Base-by-base conservation (phyloP, 352 stramenopile genomes). In the Phytophthora kernoviae region DNA sequence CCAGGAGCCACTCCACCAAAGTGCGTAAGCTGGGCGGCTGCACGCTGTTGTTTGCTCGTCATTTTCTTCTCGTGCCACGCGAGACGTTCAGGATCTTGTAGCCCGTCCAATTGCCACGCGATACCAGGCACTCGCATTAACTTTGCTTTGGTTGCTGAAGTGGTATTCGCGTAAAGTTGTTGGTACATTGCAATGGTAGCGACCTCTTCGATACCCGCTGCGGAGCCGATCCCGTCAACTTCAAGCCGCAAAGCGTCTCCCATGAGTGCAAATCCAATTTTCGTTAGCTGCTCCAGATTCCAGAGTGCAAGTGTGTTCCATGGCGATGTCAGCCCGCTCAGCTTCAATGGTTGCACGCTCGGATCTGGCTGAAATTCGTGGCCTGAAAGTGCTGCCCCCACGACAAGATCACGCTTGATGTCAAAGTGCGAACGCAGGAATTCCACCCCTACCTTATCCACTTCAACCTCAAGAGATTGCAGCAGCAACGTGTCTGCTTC, bases 291-390 rank as follows among this genome's bases (percentile, higher is more conserved):
- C 21, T 58, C 17, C 11, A 98, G 53, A 58, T 98, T 90, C 96
- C 96, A 99, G 2, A 98, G 63, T 22, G 94, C 95, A 1, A 98
- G 78, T 24, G 96, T 99, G 75, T 99, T 98, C 96, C 96, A 99
- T 8, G 96, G 96, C 54, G 80, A 91, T 21, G 96, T 98, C 50
- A 87, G 61, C 8, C 95, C 96, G 40, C 75, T 93, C 30, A 98
- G 80, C 54, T 77, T 56, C 21, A 92, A 52, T 2, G 70, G 66
- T 51, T 88, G 64, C 0, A 9, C 56, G 3, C 44, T 22, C 42
- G 58, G 41, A 27, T 73, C 39, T 17, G 57, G 46, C 5, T 58
- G 51, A 53, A 91, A 90, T 10, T 65, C 54, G 51, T 95, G 85
- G 15, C 94, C 92, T 46, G 90, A 86, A 20, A 99, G 75, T 15